Conservation (phyloP, 2,329 filamentous ascomycete genomes). For the Epichloe aotearoae region DNA sequence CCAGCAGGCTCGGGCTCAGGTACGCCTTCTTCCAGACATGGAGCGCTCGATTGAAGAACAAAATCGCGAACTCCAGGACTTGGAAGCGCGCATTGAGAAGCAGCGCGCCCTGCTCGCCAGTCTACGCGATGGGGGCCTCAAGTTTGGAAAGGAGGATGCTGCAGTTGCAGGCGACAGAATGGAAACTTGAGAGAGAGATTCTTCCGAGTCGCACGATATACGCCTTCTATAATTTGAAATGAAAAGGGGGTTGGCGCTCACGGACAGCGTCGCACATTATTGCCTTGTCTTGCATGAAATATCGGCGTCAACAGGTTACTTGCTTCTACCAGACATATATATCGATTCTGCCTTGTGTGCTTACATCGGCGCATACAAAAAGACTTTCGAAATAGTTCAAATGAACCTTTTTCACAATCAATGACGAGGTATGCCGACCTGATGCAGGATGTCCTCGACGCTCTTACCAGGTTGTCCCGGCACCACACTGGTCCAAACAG, state of each 20-base stretch:
- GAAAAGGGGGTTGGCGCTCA: not conserved
- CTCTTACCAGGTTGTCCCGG: constrained; percentile 48
- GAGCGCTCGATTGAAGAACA: constrained; percentile 54
- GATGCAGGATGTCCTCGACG: constrained; percentile 51
- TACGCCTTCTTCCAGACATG: constrained; percentile 57
- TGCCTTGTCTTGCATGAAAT: not conserved
- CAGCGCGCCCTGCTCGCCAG: constrained; percentile 46
- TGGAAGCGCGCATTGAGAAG: constrained; percentile 49
- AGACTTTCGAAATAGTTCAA: not conserved
- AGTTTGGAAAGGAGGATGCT: constrained; percentile 18
- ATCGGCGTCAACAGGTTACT: not conserved
- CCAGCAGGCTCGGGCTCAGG: constrained; percentile 57
- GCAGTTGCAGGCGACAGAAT: constrained; percentile 22
- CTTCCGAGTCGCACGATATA: not conserved
- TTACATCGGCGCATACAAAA: not conserved
- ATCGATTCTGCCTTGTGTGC: not conserved
- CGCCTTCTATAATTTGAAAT: not conserved
- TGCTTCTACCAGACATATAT: not conserved
- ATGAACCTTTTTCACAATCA: not conserved
- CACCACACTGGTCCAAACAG: constrained; percentile 57
- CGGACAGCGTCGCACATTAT: not conserved
- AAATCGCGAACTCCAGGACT: constrained; percentile 51
- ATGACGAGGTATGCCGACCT: constrained; percentile 25
- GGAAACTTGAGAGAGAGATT: constrained; percentile 20
- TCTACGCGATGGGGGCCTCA: constrained; percentile 35